phyloP scores from a whole-genome alignment of 75 land plant species.

The Ceratopteris richardii region DNA sequence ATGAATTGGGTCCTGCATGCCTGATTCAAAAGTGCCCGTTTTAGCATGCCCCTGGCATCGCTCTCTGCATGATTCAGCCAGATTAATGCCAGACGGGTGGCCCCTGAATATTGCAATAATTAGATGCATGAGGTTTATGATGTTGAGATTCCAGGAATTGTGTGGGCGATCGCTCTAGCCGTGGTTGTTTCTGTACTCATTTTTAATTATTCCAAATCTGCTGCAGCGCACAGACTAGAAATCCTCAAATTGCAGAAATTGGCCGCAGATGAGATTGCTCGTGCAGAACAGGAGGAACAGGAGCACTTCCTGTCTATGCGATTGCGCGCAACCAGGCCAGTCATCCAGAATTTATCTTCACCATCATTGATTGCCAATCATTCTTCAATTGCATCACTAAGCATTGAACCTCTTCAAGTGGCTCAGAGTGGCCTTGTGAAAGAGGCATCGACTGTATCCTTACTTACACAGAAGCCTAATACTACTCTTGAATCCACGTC shows the following conservation, averaged over 20 bases:
- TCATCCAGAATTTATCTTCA: not conserved
- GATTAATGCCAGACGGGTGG: not conserved
- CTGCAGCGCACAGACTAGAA: slow-evolving; percentile 33
- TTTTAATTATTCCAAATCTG: slow-evolving; percentile 26
- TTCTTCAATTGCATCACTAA: not conserved
- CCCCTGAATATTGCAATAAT: not conserved
- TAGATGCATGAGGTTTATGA: slow-evolving; percentile 43
- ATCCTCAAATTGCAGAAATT: slow-evolving; percentile 33
- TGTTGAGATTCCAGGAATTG: slow-evolving; percentile 34
- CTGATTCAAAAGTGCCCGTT: no score
- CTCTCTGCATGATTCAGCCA: not conserved
- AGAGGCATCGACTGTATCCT: no score
- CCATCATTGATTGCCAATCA: not conserved
- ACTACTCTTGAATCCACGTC: not conserved
- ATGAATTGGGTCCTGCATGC: no score
- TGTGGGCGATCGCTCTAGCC: slow-evolving; percentile 25
- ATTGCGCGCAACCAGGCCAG: not conserved
- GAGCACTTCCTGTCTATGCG: slow-evolving; percentile 10
- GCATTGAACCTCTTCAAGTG: no score
- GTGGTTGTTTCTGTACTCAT: slow-evolving; percentile 22
- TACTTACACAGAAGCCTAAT: no score
- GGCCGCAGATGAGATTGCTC: slow-evolving; percentile 45
- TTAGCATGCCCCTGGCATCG: no score
- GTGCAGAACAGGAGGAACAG: slow-evolving; percentile 33
- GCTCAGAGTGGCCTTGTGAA: no score